Evolutionary conservation across 129 eudicot species (phyloP).

Genomic region (Saposhnikovia divaricata): DNA sequence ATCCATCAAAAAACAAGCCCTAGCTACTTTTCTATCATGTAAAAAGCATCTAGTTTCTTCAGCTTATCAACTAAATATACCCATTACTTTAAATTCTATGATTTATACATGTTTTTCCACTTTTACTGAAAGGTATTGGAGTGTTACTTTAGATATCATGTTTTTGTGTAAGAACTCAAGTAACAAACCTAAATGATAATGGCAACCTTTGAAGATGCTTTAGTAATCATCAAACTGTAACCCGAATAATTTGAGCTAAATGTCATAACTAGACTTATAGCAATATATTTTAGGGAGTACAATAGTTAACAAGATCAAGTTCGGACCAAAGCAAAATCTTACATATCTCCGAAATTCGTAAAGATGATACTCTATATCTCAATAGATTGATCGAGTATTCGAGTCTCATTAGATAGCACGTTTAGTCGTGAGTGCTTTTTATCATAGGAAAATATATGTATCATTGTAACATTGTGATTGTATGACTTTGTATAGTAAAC

Average conservation of each 20-base stretch:
- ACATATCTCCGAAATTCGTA: too few species aligned
- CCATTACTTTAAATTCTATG: neutral
- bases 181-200: neutral
- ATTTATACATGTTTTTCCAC: neutral
- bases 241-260: neutral
- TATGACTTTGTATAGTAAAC: neutral
- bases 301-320: too few species aligned
- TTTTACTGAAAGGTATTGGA: neutral
- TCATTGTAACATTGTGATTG: neutral
- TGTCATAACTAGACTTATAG: too few species aligned
- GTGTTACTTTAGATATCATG: neutral
- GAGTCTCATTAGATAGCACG: too few species aligned
- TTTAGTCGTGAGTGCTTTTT: too few species aligned
- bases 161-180: neutral
- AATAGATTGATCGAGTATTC: too few species aligned
- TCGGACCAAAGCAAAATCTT: too few species aligned
- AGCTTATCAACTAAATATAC: neutral
- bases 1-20: neutral
- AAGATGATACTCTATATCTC: too few species aligned
- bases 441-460: too few species aligned
- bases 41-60: neutral
- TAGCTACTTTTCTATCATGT: neutral
- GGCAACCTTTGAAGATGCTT: too few species aligned
- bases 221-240: too few species aligned
- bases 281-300: too few species aligned